Conservation (phyloP, 306 rosid species). For the Quercus alba region DNA sequence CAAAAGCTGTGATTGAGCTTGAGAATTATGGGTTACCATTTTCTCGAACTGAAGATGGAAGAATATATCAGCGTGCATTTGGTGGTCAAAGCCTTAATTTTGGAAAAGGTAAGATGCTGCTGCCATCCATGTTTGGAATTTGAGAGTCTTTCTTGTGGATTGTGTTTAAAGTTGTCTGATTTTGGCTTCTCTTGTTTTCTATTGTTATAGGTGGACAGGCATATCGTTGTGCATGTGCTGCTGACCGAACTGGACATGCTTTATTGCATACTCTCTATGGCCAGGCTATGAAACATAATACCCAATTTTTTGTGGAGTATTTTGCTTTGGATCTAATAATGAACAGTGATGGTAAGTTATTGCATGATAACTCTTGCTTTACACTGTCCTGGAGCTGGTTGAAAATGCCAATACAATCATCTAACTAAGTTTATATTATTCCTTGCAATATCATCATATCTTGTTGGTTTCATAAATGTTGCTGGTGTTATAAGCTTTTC, state of each 20-base stretch:
- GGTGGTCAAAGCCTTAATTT: slow-evolving; percentile 95
- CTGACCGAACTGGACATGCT: slow-evolving; percentile 96
- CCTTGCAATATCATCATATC: not conserved
- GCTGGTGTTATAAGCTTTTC: not conserved
- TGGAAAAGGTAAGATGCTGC: slow-evolving; percentile 63
- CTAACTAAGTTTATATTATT: not conserved
- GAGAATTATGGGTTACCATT: slow-evolving; percentile 92
- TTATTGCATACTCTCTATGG: slow-evolving; percentile 84
- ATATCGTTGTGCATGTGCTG: slow-evolving; percentile 95
- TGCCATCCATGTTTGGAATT: slow-evolving; percentile 12
- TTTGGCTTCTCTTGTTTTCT: slow-evolving; percentile 20
- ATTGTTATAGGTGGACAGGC: slow-evolving; percentile 79
- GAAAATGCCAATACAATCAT: not conserved
- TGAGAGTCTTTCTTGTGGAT: not conserved
- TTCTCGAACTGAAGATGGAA: slow-evolving; percentile 86
- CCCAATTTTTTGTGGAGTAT: slow-evolving; percentile 87
- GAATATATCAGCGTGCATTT: slow-evolving; percentile 91
- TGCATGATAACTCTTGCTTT: not conserved
- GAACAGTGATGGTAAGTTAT: slow-evolving; percentile 69
- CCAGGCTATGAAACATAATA: slow-evolving; percentile 88
- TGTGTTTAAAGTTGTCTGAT: slow-evolving; percentile 14
- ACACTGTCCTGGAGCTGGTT: not conserved
- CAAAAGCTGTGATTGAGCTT: slow-evolving; percentile 90
- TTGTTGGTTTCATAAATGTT: not conserved
- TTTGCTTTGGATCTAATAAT: slow-evolving; percentile 83